Percentiles rank a stretch among this genome's conserved stretches.
These are phyloP conservation scores for Lentinula raphanica DNA, from an alignment of 768 basidiomycete species.

Conservation along the genomic window DNA sequence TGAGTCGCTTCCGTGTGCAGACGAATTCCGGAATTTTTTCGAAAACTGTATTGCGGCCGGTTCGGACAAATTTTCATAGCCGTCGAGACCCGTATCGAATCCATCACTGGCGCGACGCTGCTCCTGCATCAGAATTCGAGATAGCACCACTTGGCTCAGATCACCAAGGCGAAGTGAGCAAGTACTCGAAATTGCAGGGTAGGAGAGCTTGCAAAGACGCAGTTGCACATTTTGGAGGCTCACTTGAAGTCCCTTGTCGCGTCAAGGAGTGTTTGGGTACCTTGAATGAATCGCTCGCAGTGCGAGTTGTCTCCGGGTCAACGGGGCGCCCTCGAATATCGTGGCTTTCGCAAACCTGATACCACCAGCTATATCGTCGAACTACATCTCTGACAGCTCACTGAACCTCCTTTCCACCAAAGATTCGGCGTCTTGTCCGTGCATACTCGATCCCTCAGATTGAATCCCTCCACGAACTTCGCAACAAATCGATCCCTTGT, in stretches of 20 bases:
- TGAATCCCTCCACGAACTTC: constrained; percentile 41
- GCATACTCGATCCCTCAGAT: constrained; percentile 39
- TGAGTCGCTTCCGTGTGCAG: constrained; percentile 58
- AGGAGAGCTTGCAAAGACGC: constrained; percentile 26
- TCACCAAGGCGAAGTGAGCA: constrained; percentile 7
- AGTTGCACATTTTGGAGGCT: constrained; percentile 46
- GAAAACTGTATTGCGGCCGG: constrained; percentile 50
- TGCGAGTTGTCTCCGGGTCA: constrained; percentile 73
- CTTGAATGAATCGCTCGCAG: constrained; percentile 57
- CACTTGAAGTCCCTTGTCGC: constrained; percentile 64
- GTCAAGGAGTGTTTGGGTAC: constrained; percentile 49
- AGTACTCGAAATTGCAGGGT: constrained; percentile 20
- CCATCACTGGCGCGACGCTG: constrained; percentile 63
- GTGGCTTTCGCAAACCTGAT: constrained; percentile 36
- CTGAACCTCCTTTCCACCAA: constrained; percentile 58
- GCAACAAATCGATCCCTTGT: constrained; percentile 33
- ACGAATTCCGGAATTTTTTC: constrained; percentile 49
- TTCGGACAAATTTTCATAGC: constrained; percentile 53
- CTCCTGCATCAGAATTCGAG: constrained; percentile 61
- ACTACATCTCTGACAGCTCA: constrained; percentile 57
- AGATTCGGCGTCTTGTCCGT: constrained; percentile 66
- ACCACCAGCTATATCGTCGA: constrained; percentile 57
- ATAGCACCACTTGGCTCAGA: constrained; percentile 17
- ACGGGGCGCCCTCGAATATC: constrained; percentile 43
- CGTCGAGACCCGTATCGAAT: constrained; percentile 47